These are phyloP conservation scores for Penicillium brevicompactum DNA, from an alignment of 2,329 filamentous ascomycete species.

Conservation along the genomic window DNA sequence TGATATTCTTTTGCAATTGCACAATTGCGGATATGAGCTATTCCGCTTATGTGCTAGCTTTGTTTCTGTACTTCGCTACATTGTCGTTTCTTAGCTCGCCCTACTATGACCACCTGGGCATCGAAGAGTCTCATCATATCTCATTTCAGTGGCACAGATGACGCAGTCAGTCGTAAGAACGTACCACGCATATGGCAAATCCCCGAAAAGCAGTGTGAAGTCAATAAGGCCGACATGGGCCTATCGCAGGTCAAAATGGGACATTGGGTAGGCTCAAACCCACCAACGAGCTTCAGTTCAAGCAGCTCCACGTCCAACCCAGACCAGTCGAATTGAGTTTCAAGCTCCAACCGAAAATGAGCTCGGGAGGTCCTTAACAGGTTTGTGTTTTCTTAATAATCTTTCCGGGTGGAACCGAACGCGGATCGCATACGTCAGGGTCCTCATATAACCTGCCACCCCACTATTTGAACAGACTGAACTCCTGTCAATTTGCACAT, in stretches of 20 bases:
- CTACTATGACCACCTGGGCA: too few relatives aligned
- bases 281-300: too few relatives aligned
- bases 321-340: too few relatives aligned
- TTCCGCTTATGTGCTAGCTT: neutral
- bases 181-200: too few relatives aligned
- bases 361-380: neutral
- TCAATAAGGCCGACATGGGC: too few relatives aligned
- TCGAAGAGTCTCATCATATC: too few relatives aligned
- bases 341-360: neutral
- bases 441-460: neutral
- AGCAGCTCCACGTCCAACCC: too few relatives aligned
- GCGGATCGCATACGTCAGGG: constrained; percentile 7
- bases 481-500: neutral
- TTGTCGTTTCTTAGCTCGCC: neutral
- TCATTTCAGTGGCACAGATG: too few relatives aligned
- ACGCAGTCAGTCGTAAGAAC: too few relatives aligned
- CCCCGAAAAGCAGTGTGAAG: too few relatives aligned
- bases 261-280: too few relatives aligned
- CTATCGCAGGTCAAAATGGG: too few relatives aligned
- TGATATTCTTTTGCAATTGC: constrained; percentile 17
- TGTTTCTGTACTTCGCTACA: neutral
- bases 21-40: constrained; percentile 9
- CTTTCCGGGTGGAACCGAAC: constrained; percentile 7
- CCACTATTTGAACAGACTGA: neutral
- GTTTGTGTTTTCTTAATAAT: constrained; percentile 9